A percentile compares a stretch with the other conserved stretches of the same genome.
Conservation (phyloP, 2,329 filamentous ascomycete species). For the Microdochium bolleyi region DNA sequence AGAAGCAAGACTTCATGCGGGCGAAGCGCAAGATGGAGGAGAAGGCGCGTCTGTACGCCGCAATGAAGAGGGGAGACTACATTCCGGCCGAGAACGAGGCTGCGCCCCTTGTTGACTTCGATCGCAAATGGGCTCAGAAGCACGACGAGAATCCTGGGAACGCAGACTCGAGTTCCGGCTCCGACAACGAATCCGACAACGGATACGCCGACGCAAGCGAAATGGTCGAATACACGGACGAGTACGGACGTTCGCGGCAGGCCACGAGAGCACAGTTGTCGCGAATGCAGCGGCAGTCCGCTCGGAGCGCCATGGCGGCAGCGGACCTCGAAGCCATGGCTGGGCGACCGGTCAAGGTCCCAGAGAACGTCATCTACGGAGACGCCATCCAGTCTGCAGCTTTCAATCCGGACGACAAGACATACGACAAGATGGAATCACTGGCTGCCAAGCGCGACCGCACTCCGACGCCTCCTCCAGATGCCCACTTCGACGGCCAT, state of each 20-base stretch:
- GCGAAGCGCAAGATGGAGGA: conserved; percentile 79
- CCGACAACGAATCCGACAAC: conserved; percentile 53
- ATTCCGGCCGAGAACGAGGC: conserved; percentile 57
- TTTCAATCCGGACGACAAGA: conserved; percentile 65
- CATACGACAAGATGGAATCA: conserved; percentile 60
- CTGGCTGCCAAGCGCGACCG: conserved; percentile 73
- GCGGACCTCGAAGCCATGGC: conserved; percentile 62
- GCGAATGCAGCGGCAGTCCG: conserved; percentile 48
- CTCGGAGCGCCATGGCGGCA: conserved; percentile 43
- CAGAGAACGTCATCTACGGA: conserved; percentile 70
- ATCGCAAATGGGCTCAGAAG: conserved; percentile 84
- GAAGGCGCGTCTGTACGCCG: conserved; percentile 81
- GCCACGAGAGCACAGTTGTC: conserved; percentile 64
- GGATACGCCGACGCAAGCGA: conserved; percentile 33
- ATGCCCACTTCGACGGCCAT: conserved; percentile 78
- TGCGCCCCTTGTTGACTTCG: conserved; percentile 80
- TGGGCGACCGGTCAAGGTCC: conserved; percentile 50
- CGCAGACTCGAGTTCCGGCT: conserved; percentile 35
- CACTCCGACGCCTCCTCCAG: conserved; percentile 70
- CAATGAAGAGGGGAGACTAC: conserved; percentile 85
- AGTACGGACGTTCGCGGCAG: conserved; percentile 76
- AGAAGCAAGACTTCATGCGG: conserved; percentile 60
- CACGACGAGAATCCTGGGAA: conserved; percentile 28
- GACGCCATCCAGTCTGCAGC: conserved; percentile 78
- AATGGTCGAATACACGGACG: conserved; percentile 81